Evolutionary conservation across 139 green algal genomes (phyloP), one percentile per base, ranked within the genome.

Genomic region (Protoeuglena noctilucae): DNA sequence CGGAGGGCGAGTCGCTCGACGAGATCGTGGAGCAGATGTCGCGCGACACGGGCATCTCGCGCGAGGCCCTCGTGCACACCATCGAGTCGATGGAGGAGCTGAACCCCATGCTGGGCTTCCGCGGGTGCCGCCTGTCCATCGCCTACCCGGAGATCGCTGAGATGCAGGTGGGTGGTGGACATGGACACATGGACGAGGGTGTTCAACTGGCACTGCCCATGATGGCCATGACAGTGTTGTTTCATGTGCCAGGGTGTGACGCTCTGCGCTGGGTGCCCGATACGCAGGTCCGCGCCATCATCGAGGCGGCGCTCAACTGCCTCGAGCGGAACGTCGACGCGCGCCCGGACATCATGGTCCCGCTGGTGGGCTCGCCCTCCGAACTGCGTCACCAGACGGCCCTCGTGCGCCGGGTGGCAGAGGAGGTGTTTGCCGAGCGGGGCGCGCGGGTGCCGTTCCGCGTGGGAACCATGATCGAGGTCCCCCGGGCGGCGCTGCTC

Each of bases 31-130:
- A 40, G 22, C 23, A 61, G 24, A 41, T 39, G 16, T n/a, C n/a
- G n/a, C n/a, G n/a, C n/a, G n/a, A n/a, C n/a, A n/a, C n/a, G n/a
- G 65, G 66, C 6, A 23, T 52, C 9, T 30, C 25, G n/a, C 51
- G 47, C 41, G 48, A 68, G n/a, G 49, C 68, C n/a, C 22, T 76
- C 6, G 26, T 60, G 17, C 48, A 62, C 16, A 40, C 54, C 18
- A 67, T 75, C 22, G 60, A 72, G 40, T 41, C 63, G 57, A 53
- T 77, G 23, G 24, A 25, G 19, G 69, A 77, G 57, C 40, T 72
- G 45, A 77, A 77, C 57, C 69, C 69, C 5, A 76, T 76, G 67
- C 56, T 77, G 19, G 69, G 69, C 16, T 72, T 72, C 52, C 65
- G 69, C 28, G 69, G 69, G 12, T 63, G 54, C 61, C 69, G 69